Evolutionary conservation across 257 asterid genomes (phyloP).

Genomic region (Vinca minor): DNA sequence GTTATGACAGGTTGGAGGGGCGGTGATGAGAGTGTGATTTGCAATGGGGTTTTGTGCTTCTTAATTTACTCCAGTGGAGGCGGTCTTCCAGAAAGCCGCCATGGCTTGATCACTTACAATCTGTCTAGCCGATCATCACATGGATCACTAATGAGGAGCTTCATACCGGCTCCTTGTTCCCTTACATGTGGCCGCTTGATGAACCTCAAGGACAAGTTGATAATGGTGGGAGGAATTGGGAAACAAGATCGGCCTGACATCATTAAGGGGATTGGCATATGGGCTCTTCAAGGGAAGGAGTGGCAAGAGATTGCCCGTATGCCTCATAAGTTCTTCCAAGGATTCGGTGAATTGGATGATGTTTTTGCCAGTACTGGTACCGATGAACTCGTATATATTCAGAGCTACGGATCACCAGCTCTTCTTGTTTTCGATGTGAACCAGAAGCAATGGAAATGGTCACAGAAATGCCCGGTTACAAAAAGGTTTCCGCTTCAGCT

Average conservation of each 20-base stretch:
- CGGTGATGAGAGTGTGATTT: conserved; percentile 88
- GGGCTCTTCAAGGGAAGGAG: conserved; percentile 61
- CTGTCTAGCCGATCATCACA: conserved; percentile 30
- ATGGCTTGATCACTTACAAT: conserved; percentile 59
- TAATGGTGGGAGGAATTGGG: conserved; percentile 95
- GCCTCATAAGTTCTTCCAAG: conserved; percentile 84
- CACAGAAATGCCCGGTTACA: conserved; percentile 77
- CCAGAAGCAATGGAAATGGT: conserved; percentile 83
- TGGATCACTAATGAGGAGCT: conserved; percentile 50
- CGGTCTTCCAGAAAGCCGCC: conserved; percentile 50
- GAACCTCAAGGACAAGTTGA: conserved; percentile 67
- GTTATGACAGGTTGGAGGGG: conserved; percentile 79
- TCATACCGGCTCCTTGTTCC: conserved; percentile 67
- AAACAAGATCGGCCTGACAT: conserved; percentile 67
- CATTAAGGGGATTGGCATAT: conserved; percentile 83
- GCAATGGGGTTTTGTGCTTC: conserved; percentile 63
- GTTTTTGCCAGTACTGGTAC: conserved; percentile 91
- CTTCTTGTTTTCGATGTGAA: conserved; percentile 63
- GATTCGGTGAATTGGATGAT: conserved; percentile 92
- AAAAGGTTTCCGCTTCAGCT: conserved; percentile 94
- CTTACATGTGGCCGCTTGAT: conserved; percentile 87
- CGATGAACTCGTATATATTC: conserved; percentile 72
- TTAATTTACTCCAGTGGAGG: conserved; percentile 66
- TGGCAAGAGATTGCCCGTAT: conserved; percentile 78
- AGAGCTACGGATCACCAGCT: conserved; percentile 79